Evolutionary conservation across 1,284 basidiomycete genomes (phyloP), one percentile per base, ranked within the genome.

Genomic region (Meira miltonrushii): DNA sequence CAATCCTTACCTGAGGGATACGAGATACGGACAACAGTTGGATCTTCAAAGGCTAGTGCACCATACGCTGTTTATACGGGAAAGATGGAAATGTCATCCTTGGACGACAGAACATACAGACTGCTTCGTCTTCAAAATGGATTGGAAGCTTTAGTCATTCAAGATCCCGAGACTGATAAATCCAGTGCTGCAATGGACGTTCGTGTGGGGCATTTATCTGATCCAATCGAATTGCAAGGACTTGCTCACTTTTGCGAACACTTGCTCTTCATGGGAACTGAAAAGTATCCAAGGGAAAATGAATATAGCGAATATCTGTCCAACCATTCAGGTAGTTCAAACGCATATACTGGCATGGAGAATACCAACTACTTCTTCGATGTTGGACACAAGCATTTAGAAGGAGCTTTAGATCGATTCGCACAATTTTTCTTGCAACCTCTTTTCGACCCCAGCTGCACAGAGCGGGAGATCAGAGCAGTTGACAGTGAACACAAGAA

Each of bases 401-500:
- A 84, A 2, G 88, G 88, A 44, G 92, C 94, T 1, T 83, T 99
- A 9, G 85, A 90, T 68, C 88, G 93, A 33, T 98, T 98, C 79
- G 84, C 93, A 0, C 88, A 87, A 1, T 98, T 98, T 82, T 98
- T 99, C 81, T 88, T 90, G 69, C 88, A 87, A 41, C 95, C 95
- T 0, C 84, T 95, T 54, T 98, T 99, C 76, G 82, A 89, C 11
- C 85, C 88, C 0, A 90, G 89, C 15, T 94, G 94, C 78, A 94
- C 94, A 0, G 85, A 88, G 55, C 86, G 95, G 49, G 95, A 99
- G 80, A 85, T 97, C 67, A 92, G 93, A 68, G 95, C 95, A 1
- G 95, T 99, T 39, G 89, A 98, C 78, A 96, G 92, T 0, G 95
- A 99, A 78, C 89, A 98, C 83, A 92, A 92, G 82, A 98, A 98